Conservation (phyloP, 192 early-diverging fungal species). For the Podochytrium sp. region DNA sequence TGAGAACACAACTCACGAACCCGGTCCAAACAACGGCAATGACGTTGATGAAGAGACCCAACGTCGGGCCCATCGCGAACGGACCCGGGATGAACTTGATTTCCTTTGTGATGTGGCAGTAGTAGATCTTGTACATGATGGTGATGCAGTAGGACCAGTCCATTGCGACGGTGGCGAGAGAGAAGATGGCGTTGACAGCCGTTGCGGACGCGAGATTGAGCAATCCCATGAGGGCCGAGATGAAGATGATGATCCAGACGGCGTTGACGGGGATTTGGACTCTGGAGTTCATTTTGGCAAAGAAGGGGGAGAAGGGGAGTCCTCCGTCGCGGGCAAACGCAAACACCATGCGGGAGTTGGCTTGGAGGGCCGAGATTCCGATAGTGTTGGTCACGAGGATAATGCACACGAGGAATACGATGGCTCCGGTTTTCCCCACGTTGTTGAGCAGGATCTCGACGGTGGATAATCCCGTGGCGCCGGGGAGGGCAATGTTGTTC, state of each 20-base stretch:
- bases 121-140: conserved; percentile 27
- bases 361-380: conserved; percentile 45
- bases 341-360: conserved; percentile 56
- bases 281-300: conserved; percentile 37
- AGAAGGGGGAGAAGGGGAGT: conserved; percentile 45
- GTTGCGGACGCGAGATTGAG: background rate
- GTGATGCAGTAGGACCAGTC: conserved; percentile 27
- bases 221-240: conserved; percentile 39
- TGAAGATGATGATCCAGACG: conserved; percentile 47
- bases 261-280: conserved; percentile 48
- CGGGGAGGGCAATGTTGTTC: conserved; percentile 16
- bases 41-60: background rate
- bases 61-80: conserved; percentile 13
- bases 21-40: conserved; percentile 24
- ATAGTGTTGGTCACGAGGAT: conserved; percentile 41
- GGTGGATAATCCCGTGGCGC: conserved; percentile 25
- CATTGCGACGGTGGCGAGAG: conserved; percentile 39
- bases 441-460: conserved; percentile 43
- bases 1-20: conserved; percentile 5
- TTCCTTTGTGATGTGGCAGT: conserved; percentile 12
- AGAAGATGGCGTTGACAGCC: conserved; percentile 47
- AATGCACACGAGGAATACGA: conserved; percentile 45
- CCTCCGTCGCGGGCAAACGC: conserved; percentile 58
- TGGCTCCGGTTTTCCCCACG: conserved; percentile 39
- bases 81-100: conserved; percentile 16